These are phyloP conservation scores for Leishmania braziliensis DNA, from an alignment of 208 protist genomes.

Conservation along the genomic window DNA sequence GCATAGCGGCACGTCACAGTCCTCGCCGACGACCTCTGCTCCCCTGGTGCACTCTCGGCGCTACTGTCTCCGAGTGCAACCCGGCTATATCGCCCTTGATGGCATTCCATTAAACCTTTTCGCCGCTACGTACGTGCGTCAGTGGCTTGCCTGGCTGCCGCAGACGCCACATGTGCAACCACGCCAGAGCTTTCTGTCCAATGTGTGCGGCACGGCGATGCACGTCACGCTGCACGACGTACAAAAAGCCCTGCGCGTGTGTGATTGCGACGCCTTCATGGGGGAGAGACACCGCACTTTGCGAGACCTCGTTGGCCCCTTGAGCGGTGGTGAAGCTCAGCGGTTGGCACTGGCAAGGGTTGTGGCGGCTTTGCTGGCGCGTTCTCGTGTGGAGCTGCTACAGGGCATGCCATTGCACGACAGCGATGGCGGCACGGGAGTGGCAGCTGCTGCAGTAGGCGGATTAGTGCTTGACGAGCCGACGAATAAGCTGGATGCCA, in stretches of 20 bases:
- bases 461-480: conserved; percentile 90
- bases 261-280: conserved; percentile 55
- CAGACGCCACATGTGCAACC: conserved; percentile 46
- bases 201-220: conserved; percentile 38
- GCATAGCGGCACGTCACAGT: background rate
- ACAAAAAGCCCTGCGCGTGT: conserved; percentile 41
- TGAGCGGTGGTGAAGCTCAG: conserved; percentile 93
- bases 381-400: conserved; percentile 23
- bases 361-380: conserved; percentile 49
- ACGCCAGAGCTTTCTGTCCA: conserved; percentile 42
- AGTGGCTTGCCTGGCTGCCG: conserved; percentile 50
- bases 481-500: conserved; percentile 86
- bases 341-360: conserved; percentile 90
- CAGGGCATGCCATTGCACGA: background rate
- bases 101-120: conserved; percentile 63
- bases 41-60: background rate
- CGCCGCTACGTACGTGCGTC: conserved; percentile 51
- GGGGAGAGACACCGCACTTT: conserved; percentile 33
- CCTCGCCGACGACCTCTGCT: background rate
- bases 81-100: conserved; percentile 40
- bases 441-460: conserved; percentile 9
- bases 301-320: conserved; percentile 40
- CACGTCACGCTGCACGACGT: conserved; percentile 45
- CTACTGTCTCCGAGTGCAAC: conserved; percentile 2
- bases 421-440: background rate